A percentile compares a stretch with the other conserved stretches of the same genome.
phyloP scores from a whole-genome alignment of 78 protist genomes.

The Neovahlkampfia damariscottae region DNA sequence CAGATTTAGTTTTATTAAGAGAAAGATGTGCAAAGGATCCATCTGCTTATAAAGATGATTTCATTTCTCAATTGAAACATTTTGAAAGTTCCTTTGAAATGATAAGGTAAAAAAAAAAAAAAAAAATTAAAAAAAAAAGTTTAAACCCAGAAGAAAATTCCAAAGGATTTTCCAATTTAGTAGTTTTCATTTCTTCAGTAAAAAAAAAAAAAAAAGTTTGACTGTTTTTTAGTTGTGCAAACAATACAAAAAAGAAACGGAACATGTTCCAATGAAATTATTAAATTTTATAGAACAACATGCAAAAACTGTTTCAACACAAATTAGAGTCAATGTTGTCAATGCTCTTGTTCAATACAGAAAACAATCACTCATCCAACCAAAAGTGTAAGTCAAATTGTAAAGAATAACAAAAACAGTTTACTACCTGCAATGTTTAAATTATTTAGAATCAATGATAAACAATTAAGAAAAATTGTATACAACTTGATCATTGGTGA shows the following conservation, averaged over 20 bases:
- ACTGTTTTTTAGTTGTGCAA: conserved; percentile 39
- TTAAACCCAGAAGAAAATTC: not conserved
- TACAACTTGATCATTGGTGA: conserved; percentile 55
- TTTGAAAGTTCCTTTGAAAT: conserved; percentile 7
- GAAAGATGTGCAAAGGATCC: conserved; percentile 64
- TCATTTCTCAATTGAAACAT: conserved; percentile 53
- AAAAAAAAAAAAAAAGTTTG: conserved; percentile 31
- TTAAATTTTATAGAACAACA: conserved; percentile 38
- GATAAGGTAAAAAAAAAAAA: not conserved
- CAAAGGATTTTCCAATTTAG: not conserved
- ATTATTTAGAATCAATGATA: conserved; percentile 65
- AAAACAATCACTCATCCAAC: conserved; percentile 30
- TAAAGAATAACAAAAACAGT: not conserved
- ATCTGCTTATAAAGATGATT: conserved; percentile 64
- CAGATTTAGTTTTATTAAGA: conserved; percentile 70
- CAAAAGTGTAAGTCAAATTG: too few species aligned
- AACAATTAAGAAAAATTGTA: conserved; percentile 41
- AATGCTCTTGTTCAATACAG: conserved; percentile 44
- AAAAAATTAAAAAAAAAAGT: not conserved
- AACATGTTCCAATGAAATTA: conserved; percentile 30
- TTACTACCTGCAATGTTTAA: conserved; percentile 65
- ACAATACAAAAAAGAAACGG: conserved; percentile 35
- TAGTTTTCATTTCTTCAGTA: not conserved
- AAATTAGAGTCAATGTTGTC: conserved; percentile 37
- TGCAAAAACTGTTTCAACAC: conserved; percentile 27